Conservation (phyloP, 495 filamentous ascomycete species). For the Aspergillus sclerotiicarbonarius region DNA sequence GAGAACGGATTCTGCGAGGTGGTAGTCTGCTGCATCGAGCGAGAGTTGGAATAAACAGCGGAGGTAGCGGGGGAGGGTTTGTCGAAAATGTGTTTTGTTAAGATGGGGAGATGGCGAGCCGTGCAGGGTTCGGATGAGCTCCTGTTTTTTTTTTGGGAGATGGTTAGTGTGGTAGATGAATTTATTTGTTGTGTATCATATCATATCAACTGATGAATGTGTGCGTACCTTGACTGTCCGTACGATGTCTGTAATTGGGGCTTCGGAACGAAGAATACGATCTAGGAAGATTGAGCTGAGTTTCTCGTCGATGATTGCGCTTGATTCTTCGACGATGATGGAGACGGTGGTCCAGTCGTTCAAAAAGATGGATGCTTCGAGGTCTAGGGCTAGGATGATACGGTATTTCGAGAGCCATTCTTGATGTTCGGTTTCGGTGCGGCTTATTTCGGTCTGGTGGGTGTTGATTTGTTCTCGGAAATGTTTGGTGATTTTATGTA, state of each 20-base stretch:
- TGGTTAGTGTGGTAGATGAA: neutral
- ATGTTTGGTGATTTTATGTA: constrained; percentile 53
- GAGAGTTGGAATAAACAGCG: constrained; percentile 68
- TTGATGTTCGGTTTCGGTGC: constrained; percentile 17
- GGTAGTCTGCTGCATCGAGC: constrained; percentile 28
- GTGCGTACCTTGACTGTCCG: constrained; percentile 31
- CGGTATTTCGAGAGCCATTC: constrained; percentile 56
- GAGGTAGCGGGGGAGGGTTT: constrained; percentile 66
- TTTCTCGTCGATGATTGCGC: constrained; percentile 5
- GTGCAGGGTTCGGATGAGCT: constrained; percentile 19
- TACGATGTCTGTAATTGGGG: constrained; percentile 39
- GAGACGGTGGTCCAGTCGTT: constrained; percentile 66
- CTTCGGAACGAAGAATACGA: constrained; percentile 54
- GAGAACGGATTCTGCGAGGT: constrained; percentile 27
- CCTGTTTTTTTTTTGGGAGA: constrained; percentile 1
- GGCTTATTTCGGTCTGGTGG: constrained; percentile 12
- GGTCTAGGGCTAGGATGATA: constrained; percentile 65
- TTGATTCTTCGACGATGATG: constrained; percentile 55
- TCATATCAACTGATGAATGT: too few species aligned
- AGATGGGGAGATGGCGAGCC: constrained; percentile 12
- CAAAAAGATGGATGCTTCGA: constrained; percentile 69
- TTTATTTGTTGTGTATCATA: neutral
- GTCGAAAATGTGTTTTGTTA: constrained; percentile 4
- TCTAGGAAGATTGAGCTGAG: constrained; percentile 46
- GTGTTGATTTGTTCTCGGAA: constrained; percentile 46